A percentile compares a stretch with the other conserved stretches of the same genome.
Evolutionary conservation across 805 yeast genomes (phyloP).

Genomic region (Yarrowia yakushimensis): DNA sequence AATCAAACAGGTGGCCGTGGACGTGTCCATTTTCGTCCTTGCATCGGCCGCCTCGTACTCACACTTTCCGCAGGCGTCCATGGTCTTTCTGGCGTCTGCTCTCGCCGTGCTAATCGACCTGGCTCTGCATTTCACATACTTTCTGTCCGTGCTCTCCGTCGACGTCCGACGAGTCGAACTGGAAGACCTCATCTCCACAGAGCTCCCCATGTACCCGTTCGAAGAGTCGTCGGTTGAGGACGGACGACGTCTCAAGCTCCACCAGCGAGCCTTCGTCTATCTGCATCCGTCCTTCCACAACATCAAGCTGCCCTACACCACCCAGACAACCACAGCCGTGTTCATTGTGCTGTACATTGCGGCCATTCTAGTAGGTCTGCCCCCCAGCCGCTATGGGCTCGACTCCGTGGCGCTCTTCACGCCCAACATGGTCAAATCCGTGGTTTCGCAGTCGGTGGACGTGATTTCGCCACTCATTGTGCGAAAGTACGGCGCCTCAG

Average conservation of each 20-base stretch:
- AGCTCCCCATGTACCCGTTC: constrained; percentile 3
- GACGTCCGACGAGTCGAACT: constrained; percentile 64
- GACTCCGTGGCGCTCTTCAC: constrained; percentile 14
- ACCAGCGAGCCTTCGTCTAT: constrained; percentile 15
- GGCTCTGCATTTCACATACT: constrained; percentile 58
- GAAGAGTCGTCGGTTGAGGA: constrained; percentile 1
- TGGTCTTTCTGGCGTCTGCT: constrained; percentile 47
- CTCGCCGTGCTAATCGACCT: constrained; percentile 56
- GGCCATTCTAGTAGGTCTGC: constrained; percentile 10
- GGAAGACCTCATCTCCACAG: constrained; percentile 44
- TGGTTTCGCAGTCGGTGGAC: background rate
- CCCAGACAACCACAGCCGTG: background rate
- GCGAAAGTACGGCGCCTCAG: constrained; percentile 4
- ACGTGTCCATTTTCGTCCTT: constrained; percentile 28
- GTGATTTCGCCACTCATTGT: constrained; percentile 18
- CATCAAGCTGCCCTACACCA: constrained; percentile 8
- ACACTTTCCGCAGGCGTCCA: constrained; percentile 36
- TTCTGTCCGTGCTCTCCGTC: constrained; percentile 61
- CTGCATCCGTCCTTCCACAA: constrained; percentile 12
- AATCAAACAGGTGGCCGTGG: constrained; percentile 39
- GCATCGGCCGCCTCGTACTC: constrained; percentile 8
- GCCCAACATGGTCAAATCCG: background rate
- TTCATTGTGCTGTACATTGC: constrained; percentile 18
- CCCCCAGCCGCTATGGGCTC: constrained; percentile 8
- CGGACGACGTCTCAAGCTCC: constrained; percentile 3